Percentiles rank a stretch among this genome's conserved stretches.
phyloP scores from a whole-genome alignment of 1,139 yeast species.

The Lodderomyces elongisporus region DNA sequence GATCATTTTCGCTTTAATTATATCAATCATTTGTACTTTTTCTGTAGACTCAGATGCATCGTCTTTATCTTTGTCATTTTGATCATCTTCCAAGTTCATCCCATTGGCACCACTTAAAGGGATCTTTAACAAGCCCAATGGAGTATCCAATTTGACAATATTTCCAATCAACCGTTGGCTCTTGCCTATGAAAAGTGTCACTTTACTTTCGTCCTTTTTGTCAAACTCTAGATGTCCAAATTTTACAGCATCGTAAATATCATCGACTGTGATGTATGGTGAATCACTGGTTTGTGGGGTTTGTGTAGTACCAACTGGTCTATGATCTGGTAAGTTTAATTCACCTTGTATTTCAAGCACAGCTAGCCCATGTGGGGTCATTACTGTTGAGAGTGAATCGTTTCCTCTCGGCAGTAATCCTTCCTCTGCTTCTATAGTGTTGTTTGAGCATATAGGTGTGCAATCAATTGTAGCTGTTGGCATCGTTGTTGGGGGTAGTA shows the following conservation, averaged over 20 bases:
- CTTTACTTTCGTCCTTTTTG: constrained; percentile 35
- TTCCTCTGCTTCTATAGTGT: constrained; percentile 4
- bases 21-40: constrained; percentile 49
- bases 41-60: constrained; percentile 10
- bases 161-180: constrained; percentile 63
- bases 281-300: constrained; percentile 20
- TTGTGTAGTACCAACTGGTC: constrained; percentile 21
- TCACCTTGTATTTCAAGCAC: constrained; percentile 72
- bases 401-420: constrained; percentile 13
- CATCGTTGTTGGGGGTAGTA: constrained; percentile 13
- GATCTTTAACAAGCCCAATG: constrained; percentile 55
- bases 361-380: constrained; percentile 55
- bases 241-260: constrained; percentile 44
- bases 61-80: constrained; percentile 14
- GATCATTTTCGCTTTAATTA: constrained; percentile 50
- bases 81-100: constrained; percentile 15
- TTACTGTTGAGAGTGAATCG: constrained; percentile 14
- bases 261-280: constrained; percentile 31
- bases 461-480: constrained; percentile 28
- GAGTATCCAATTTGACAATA: constrained; percentile 51
- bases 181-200: constrained; percentile 57
- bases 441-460: constrained; percentile 21
- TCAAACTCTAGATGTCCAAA: constrained; percentile 60
- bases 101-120: constrained; percentile 16
- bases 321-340: constrained; percentile 46